Conservation (phyloP, 352 stramenopile genomes). For the Phytophthora fragariae region DNA sequence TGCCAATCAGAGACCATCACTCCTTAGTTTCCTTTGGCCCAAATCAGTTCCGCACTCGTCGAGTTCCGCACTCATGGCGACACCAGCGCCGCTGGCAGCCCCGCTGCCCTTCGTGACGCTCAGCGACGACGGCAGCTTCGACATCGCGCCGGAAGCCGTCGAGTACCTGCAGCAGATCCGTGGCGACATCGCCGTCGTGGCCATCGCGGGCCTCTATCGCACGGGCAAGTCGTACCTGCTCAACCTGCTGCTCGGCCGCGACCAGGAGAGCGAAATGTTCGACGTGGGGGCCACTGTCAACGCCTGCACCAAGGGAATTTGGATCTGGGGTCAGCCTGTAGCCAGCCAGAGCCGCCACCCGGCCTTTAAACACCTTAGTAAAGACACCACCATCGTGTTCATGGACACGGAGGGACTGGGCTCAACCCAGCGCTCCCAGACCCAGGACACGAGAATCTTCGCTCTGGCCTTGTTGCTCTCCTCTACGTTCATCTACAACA, state of each 20-base stretch:
- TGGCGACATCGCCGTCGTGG: conserved; percentile 67
- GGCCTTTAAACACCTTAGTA: conserved; percentile 51
- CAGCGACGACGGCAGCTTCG: conserved; percentile 71
- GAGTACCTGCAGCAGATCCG: conserved; percentile 69
- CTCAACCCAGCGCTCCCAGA: conserved; percentile 67
- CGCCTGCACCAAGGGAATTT: conserved; percentile 85
- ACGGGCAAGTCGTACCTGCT: conserved; percentile 87
- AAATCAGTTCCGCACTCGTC: conserved; percentile 5
- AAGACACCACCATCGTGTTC: conserved; percentile 68
- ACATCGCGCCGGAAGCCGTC: conserved; percentile 63
- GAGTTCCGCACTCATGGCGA: conserved; percentile 7
- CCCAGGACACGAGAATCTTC: conserved; percentile 80
- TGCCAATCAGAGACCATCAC: conserved; percentile 3
- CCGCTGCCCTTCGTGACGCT: conserved; percentile 80
- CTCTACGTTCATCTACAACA: conserved; percentile 86
- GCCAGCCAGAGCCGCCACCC: conserved; percentile 17
- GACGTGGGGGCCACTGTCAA: conserved; percentile 75
- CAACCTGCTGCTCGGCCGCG: conserved; percentile 65
- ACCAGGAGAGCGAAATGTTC: conserved; percentile 74
- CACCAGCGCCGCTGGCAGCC: conserved; percentile 15
- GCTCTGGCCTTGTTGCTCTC: conserved; percentile 69
- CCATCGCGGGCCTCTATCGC: conserved; percentile 77
- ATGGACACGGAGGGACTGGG: conserved; percentile 84
- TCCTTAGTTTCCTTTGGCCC: conserved; percentile 5
- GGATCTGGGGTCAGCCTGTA: conserved; percentile 75